phyloP scores from a whole-genome alignment of 1,139 yeast species.

The Pichia sorboxylosa region DNA sequence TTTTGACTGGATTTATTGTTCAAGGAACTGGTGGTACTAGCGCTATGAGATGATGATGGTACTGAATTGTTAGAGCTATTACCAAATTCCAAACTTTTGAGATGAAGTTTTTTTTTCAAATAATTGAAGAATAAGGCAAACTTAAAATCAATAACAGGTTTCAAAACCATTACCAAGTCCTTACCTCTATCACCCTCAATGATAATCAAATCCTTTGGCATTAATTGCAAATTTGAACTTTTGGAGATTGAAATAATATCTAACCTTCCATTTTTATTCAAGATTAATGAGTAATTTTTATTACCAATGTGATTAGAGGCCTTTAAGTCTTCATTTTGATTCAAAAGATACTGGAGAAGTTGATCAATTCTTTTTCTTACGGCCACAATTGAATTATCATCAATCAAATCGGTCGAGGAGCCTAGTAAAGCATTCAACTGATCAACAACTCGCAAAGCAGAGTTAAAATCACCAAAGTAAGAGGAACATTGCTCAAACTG shows the following conservation, averaged over 20 bases:
- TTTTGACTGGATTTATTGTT: conserved; percentile 14
- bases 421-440: conserved; percentile 25
- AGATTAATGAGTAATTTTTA: conserved; percentile 30
- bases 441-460: conserved; percentile 26
- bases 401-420: conserved; percentile 1
- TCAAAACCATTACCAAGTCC: conserved; percentile 73
- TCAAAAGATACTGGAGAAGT: conserved; percentile 23
- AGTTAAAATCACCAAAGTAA: conserved; percentile 33
- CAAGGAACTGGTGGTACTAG: conserved; percentile 27
- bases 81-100: conserved; percentile 58
- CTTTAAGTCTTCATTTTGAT: conserved; percentile 24
- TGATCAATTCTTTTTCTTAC: conserved; percentile 33
- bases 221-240: conserved; percentile 46
- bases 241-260: conserved; percentile 32
- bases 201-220: conserved; percentile 70
- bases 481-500: conserved; percentile 33
- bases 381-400: conserved; percentile 8
- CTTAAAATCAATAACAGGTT: conserved; percentile 55
- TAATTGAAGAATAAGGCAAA: conserved; percentile 76
- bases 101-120: conserved; percentile 64
- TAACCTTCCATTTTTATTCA: conserved; percentile 47
- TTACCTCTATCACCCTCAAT: conserved; percentile 96
- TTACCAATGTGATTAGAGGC: conserved; percentile 18
- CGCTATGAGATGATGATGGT: conserved; percentile 18
- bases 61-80: conserved; percentile 20